Base-by-base conservation (phyloP, 805 yeast genomes). In the Monosporozyma aerobia region DNA sequence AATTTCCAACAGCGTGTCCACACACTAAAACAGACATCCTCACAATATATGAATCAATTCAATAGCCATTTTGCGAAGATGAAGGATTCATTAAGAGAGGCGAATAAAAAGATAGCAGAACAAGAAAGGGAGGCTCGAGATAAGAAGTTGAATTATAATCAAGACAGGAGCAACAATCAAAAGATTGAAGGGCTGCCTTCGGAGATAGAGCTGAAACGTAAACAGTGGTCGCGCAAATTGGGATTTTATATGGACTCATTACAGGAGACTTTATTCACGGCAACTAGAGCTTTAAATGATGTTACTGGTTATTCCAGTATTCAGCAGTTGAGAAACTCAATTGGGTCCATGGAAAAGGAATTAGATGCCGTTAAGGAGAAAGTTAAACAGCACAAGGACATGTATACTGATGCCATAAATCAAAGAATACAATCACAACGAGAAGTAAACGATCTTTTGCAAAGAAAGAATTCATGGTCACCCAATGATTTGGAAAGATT, bases 251-350 rank as follows among this genome's bases (percentile, higher is more conserved):
- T 82, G 23, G 79, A 76, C 54, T 79, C 83, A 2, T 62, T 82
- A 44, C 84, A 77, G 54, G 80, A 75, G 16, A 76, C 86, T 0
- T 72, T 82, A 5, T 73, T 78, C 51, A 76, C 81, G 0, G 84
- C 87, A 0, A 77, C 87, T 0, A 75, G 80, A 54, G 79, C 90
- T 1, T 74, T 92, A 35, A 94, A 94, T 62, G 96, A 90, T 59
- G 83, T 90, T 10, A 92, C 99, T 0, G 99, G 99, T 0, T 94
- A 94, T 67, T 77, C 89, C 0, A 75, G 83, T 19, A 87, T 94
- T 53, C 95, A 87, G 62, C 73, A 76, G 53, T 69, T 92, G 59
- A 84, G 89, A 67, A 65, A 73, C 30, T 69, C 78, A 1, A 88
- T 94, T 32, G 80, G 77, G 8, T 54, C 61, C 0, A 55, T 73